These are phyloP conservation scores for Bidens hawaiensis DNA, from an alignment of 140 eudicot genomes.

Conservation along the genomic window DNA sequence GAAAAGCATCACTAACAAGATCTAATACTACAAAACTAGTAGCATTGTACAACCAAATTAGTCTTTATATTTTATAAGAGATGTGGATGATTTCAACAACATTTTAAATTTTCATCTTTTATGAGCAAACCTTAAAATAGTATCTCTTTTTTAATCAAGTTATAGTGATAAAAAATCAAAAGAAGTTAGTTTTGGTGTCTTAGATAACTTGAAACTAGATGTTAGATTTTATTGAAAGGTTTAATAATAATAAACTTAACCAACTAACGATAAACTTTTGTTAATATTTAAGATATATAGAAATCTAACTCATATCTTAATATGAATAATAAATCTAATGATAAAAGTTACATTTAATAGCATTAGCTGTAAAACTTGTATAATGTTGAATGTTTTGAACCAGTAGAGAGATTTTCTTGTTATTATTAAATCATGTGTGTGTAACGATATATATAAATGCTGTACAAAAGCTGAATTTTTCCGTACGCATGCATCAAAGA, in stretches of 20 bases:
- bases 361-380: background rate
- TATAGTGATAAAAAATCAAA: no score
- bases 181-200: no score
- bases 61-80: conserved; percentile 5
- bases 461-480: conserved; percentile 1
- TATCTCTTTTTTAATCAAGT: background rate
- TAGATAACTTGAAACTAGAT: no score
- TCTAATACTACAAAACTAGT: conserved; percentile 7
- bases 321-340: no score
- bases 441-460: background rate
- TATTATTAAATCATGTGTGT: background rate
- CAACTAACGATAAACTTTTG: no score
- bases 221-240: no score
- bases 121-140: background rate
- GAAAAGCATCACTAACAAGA: conserved; percentile 22
- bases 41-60: conserved; percentile 6
- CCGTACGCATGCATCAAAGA: conserved; percentile 20
- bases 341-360: no score
- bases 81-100: conserved; percentile 3
- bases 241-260: no score
- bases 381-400: background rate
- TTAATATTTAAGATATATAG: no score
- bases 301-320: no score
- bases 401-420: background rate
- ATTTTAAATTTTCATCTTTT: background rate